Evolutionary conservation across 139 green algal species (phyloP).

Genomic region (Picochlorum costavermella): DNA sequence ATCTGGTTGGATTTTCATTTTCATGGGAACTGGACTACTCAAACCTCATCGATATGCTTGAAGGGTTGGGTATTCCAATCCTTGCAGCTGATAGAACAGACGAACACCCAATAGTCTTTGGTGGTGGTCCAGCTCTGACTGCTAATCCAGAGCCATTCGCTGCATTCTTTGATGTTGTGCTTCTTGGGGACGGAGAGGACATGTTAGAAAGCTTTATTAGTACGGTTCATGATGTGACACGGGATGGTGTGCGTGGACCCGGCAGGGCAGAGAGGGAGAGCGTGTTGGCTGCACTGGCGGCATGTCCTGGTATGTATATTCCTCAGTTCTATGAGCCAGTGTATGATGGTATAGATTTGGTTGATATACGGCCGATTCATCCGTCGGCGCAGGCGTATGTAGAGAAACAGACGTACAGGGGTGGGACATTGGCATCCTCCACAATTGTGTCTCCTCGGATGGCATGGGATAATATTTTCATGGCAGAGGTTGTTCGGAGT

Average conservation of each 20-base stretch:
- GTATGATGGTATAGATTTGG: slow-evolving; percentile 11
- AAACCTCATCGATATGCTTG: slow-evolving; percentile 35
- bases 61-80: slow-evolving; percentile 27
- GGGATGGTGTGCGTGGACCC: background rate
- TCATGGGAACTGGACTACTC: slow-evolving; percentile 49
- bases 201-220: slow-evolving; percentile 21
- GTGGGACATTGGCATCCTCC: slow-evolving; percentile 28
- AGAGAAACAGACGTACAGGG: slow-evolving; percentile 46
- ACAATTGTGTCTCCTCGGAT: slow-evolving; percentile 40
- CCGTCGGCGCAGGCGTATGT: slow-evolving; percentile 15
- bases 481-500: slow-evolving; percentile 40
- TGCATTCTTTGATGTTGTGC: slow-evolving; percentile 30
- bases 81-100: slow-evolving; percentile 18
- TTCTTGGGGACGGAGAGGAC: slow-evolving; percentile 26
- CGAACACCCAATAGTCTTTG: slow-evolving; percentile 33
- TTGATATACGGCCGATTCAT: background rate
- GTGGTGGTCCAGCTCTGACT: slow-evolving; percentile 28
- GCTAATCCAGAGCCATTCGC: slow-evolving; percentile 33
- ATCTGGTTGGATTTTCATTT: slow-evolving; percentile 44
- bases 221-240: slow-evolving; percentile 10
- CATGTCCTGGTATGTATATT: slow-evolving; percentile 20
- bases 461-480: slow-evolving; percentile 53
- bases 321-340: slow-evolving; percentile 22
- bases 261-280: slow-evolving; percentile 14
- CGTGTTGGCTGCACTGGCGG: slow-evolving; percentile 10